Base-by-base conservation (phyloP, 2,329 filamentous ascomycete species). In the Moelleriella libera region DNA sequence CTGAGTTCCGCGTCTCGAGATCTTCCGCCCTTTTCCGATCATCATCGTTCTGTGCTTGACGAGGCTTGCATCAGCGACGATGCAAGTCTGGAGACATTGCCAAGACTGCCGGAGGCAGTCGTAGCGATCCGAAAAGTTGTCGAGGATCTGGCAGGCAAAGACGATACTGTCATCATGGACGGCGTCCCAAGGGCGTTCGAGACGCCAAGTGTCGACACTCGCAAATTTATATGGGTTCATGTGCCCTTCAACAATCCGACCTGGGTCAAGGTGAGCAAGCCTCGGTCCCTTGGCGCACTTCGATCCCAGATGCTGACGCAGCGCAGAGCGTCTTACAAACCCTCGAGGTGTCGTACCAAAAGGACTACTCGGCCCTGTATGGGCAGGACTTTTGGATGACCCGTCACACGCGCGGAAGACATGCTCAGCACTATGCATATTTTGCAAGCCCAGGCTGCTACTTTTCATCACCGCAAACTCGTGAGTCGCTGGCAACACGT, bases 141-240 rank as follows among this genome's bases (percentile, higher is more conserved):
- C 3, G 57, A 54, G 39, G 49, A 55, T 5, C 51, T 51, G 1
- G 47, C 52, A 4, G 47, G 57, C 9, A 49, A 50, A 29, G 41
- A 47, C 11, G 63, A 63, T 49, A 56, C 57, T 8, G 60, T 54
- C 0, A 51, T 63, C 8, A 54, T 58, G 1, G 61, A 63, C 10
- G 58, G 62, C 12, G 51, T 55, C 7, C 56, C 58, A 0, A 50
- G 56, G 37, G 56, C 60, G 31, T 62, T 67, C 53, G 48, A 54
- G 8, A 63, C 58, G 47, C 64, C 64, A 2, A 56, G 62, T 40
- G 54, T 59, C 3, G 55, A 59, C 37, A 53, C 57, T 2, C 66
- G 71, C 29, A 76, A 71, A 55, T 78, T 78, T 52, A 69, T 73
- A 53, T 79, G 76, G 75, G 68, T 78, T 44, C 75, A 79, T 57